Percentiles rank a stretch among this genome's conserved stretches.
phyloP scores from a whole-genome alignment of 108 stramenopile species.

The Bacterosira constricta region DNA sequence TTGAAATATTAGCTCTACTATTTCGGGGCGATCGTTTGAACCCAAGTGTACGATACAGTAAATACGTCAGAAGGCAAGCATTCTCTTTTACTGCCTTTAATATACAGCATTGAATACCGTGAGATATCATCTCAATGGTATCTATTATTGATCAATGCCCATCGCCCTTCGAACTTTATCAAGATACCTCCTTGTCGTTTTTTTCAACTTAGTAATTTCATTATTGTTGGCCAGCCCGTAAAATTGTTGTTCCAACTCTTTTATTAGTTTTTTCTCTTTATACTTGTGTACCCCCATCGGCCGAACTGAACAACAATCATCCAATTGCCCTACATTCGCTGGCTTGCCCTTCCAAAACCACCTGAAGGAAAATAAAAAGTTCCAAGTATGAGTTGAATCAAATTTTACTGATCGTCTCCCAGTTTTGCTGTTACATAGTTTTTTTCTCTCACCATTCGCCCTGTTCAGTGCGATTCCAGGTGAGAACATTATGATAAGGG shows the following conservation, averaged over 20 bases:
- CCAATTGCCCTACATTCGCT: conserved; percentile 33
- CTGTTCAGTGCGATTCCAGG: conserved; percentile 41
- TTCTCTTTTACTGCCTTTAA: too few relatives aligned
- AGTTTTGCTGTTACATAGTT: too few relatives aligned
- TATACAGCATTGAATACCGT: too few relatives aligned
- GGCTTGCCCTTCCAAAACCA: conserved; percentile 47
- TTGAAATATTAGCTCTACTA: too few relatives aligned
- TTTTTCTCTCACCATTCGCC: too few relatives aligned
- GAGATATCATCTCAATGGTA: too few relatives aligned
- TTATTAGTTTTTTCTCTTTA: background rate
- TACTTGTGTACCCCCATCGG: conserved; percentile 45
- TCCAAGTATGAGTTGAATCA: too few relatives aligned
- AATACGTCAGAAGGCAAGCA: too few relatives aligned
- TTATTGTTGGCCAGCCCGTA: conserved; percentile 19
- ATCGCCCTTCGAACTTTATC: conserved; percentile 38
- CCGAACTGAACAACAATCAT: conserved; percentile 34
- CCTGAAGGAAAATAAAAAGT: too few relatives aligned
- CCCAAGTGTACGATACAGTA: too few relatives aligned
- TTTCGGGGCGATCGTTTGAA: too few relatives aligned
- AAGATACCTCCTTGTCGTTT: conserved; percentile 1
- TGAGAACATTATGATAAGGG: conserved; percentile 12
- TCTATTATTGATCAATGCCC: conserved; percentile 19
- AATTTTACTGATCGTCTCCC: too few relatives aligned
- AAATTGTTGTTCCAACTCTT: conserved; percentile 22
- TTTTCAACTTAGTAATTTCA: conserved; percentile 3